A percentile compares a stretch with the other conserved stretches of the same genome.
Conservation (phyloP, 1,284 basidiomycete species). For the Naganishia albida region DNA sequence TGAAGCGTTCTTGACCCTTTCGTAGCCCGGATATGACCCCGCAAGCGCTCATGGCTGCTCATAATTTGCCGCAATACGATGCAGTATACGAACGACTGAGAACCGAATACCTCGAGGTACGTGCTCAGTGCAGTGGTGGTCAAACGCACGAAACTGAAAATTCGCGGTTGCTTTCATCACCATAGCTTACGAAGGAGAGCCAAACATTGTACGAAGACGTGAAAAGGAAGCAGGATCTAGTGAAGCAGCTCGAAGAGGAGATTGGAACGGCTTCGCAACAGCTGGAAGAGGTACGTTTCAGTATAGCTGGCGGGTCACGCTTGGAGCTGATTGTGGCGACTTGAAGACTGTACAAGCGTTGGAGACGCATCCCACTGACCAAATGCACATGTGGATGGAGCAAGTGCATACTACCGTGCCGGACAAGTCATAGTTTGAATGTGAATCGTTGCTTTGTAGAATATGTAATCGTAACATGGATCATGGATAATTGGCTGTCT, state of each 20-base stretch:
- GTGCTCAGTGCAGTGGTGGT: conserved; percentile 10
- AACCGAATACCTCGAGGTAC: conserved; percentile 47
- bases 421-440: conserved; percentile 8
- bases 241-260: conserved; percentile 44
- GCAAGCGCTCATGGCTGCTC: conserved; percentile 44
- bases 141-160: not conserved
- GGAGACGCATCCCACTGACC: conserved; percentile 45
- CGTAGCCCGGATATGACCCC: conserved; percentile 46
- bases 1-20: not conserved
- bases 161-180: not conserved
- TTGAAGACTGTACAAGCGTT: conserved; percentile 47
- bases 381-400: conserved; percentile 51
- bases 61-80: conserved; percentile 48
- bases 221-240: conserved; percentile 43
- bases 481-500: too few relatives aligned
- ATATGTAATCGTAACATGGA: too few relatives aligned
- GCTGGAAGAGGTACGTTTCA: conserved; percentile 45
- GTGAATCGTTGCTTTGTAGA: not conserved
- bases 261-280: conserved; percentile 48
- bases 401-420: conserved; percentile 29
- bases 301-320: not conserved
- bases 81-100: conserved; percentile 44
- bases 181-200: conserved; percentile 28
- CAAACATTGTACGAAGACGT: conserved; percentile 41
- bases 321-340: not conserved